Evolutionary conservation across 805 yeast genomes (phyloP).

Genomic region (Lipomyces chichibuensis): DNA sequence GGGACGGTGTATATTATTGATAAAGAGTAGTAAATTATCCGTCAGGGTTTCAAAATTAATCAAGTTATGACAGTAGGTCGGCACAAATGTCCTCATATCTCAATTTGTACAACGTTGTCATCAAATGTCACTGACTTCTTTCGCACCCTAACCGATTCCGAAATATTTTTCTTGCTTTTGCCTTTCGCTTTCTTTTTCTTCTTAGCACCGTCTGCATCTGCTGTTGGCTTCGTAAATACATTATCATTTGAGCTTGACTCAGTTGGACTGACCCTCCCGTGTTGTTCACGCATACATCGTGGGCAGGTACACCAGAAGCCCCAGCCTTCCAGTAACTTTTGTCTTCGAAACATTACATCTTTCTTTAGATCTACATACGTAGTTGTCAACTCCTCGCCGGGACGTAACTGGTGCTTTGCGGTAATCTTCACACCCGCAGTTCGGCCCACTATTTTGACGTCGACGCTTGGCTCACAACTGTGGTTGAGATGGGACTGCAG

Average conservation of each 20-base stretch:
- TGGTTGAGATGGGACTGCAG: conserved; percentile 75
- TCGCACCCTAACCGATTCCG: conserved; percentile 14
- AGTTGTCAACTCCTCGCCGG: conserved; percentile 70
- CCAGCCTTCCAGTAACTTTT: conserved; percentile 72
- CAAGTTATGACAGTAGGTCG: neutral
- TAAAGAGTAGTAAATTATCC: neutral
- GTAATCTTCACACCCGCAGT: conserved; percentile 61
- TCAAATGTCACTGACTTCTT: conserved; percentile 30
- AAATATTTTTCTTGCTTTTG: conserved; percentile 1
- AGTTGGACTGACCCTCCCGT: neutral
- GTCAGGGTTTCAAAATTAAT: neutral
- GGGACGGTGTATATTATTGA: neutral
- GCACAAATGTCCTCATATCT: conserved; percentile 11
- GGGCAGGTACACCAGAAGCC: conserved; percentile 74
- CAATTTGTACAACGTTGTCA: conserved; percentile 26
- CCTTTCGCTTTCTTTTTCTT: conserved; percentile 16
- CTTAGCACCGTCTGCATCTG: conserved; percentile 2
- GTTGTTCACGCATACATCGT: conserved; percentile 65
- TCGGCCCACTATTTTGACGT: conserved; percentile 53
- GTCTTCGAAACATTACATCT: conserved; percentile 62
- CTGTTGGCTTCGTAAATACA: neutral
- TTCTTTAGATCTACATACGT: conserved; percentile 71
- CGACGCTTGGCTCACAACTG: conserved; percentile 71
- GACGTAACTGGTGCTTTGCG: conserved; percentile 60
- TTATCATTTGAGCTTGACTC: conserved; percentile 1